Evolutionary conservation across 2,329 filamentous ascomycete species (phyloP).

Genomic region (Clonostachys sp.): DNA sequence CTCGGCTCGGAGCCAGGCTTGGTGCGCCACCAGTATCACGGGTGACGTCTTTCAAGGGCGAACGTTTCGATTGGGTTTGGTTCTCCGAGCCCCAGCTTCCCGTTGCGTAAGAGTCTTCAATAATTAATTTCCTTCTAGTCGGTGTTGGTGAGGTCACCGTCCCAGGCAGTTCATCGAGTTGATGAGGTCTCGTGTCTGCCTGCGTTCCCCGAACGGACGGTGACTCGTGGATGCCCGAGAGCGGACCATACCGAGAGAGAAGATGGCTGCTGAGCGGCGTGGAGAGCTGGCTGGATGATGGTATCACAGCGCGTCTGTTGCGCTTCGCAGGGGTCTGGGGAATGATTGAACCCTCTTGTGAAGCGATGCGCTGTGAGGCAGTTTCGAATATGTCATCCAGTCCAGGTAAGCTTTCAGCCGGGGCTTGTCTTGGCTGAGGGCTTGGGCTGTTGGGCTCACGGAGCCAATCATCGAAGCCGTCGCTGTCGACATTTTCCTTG

Average conservation of each 20-base stretch:
- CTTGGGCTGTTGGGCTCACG: conserved; percentile 18
- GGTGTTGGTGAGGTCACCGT: conserved; percentile 3
- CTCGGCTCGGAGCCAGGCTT: too few species aligned
- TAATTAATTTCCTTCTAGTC: conserved; percentile 20
- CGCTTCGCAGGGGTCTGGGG: conserved; percentile 35
- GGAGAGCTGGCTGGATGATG: conserved; percentile 30
- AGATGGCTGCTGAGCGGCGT: conserved; percentile 32
- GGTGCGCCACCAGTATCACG: too few species aligned
- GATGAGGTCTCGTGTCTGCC: conserved; percentile 9
- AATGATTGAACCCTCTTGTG: conserved; percentile 25
- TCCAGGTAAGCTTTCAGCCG: neutral
- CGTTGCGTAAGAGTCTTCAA: conserved; percentile 40
- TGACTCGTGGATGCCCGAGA: conserved; percentile 8
- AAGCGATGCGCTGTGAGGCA: conserved; percentile 1
- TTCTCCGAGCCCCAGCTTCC: conserved; percentile 18
- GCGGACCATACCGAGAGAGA: conserved; percentile 30
- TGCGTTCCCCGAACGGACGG: conserved; percentile 24
- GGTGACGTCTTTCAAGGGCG: conserved; percentile 6
- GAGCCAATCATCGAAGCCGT: conserved; percentile 26
- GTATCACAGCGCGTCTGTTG: conserved; percentile 29
- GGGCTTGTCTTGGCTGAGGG: neutral
- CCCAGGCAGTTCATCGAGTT: conserved; percentile 9
- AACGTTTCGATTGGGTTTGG: conserved; percentile 11
- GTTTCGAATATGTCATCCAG: neutral
- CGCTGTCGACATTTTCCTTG: conserved; percentile 6